Percentiles rank a stretch among this genome's conserved stretches.
Conservation (phyloP, 1,284 basidiomycete species). For the Stygiomarasmius scandens region DNA sequence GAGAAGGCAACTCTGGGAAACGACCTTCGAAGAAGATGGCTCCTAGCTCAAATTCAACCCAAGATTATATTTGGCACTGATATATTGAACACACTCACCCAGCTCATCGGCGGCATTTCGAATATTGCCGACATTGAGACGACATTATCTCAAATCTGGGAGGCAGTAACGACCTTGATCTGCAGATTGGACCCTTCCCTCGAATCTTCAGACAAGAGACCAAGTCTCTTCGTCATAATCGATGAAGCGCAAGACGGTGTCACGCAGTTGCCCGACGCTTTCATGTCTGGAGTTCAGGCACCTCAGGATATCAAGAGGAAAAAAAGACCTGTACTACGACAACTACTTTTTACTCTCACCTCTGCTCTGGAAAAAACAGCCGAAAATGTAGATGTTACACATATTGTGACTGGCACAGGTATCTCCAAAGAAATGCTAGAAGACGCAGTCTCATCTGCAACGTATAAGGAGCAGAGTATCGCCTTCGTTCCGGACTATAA, state of each 20-base stretch:
- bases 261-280: neutral
- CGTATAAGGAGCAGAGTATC: too few relatives aligned
- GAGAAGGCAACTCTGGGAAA: neutral
- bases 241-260: conserved; percentile 14
- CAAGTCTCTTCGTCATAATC: conserved; percentile 6
- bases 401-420: conserved; percentile 5
- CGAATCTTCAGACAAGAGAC: neutral
- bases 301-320: neutral
- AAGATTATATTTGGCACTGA: neutral
- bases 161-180: neutral
- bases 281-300: neutral
- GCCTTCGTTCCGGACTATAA: too few relatives aligned
- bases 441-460: conserved; percentile 1
- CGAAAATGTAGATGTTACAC: neutral
- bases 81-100: neutral
- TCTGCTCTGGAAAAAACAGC: neutral
- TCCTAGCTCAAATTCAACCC: conserved; percentile 8
- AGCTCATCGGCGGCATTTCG: neutral
- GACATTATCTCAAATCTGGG: neutral
- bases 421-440: neutral
- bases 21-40: conserved; percentile 7
- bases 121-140: too few relatives aligned
- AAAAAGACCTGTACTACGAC: neutral
- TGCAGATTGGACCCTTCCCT: neutral
- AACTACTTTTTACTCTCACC: neutral